Base-by-base conservation (phyloP, 2,329 filamentous ascomycete species). In the Clonostachys sp. region DNA sequence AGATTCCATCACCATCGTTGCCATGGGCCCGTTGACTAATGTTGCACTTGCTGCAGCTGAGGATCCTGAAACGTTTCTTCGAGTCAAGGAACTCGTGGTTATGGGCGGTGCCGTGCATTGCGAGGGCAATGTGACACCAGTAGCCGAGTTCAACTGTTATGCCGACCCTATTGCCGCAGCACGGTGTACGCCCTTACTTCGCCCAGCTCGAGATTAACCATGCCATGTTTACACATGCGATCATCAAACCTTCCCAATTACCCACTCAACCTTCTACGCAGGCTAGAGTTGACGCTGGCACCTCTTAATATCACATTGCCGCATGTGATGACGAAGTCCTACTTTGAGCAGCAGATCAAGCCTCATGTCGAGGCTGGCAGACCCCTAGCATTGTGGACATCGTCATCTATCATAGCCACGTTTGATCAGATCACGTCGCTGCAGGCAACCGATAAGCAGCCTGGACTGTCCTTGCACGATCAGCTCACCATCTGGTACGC, bases 141-240 rank as follows among this genome's bases (percentile, higher is more conserved):
- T 86, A 12, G 90, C 89, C 53, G 94, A 99, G 65, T 99, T 99
- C 79, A 99, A 99, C 73, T 87, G 87, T 48, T 95, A 90, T 60
- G 91, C 94, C 49, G 95, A 99, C 63, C 77, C 87, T 16, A 78
- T 89, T 39, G 87, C 89, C 33, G 81, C 87, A 1, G 88, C 89
- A 12, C 78, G 87, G 79, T 94, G 16, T 91, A 86, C 60, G 87
- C 89, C 7, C 72, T 94, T 52, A 91, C 88, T 1, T 90, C 86
- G 2, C 80, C 77, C 7, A 82, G 72, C 35, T 92, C 94, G 1
- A 67, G 76, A 12, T 87, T 84, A 4, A 96, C 91, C 5, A 88
- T 96, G 78, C 91, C 94, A 2, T 82, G 84, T 0, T 69, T 84
- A 12, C 75, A 80, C 35, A 64, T 67, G 47, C 70, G 68, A 46